Percentiles rank a stretch among this genome's conserved stretches.
These are phyloP conservation scores for Vitis hybrid DNA, from an alignment of 177 flowering plant genomes.

Conservation along the genomic window DNA sequence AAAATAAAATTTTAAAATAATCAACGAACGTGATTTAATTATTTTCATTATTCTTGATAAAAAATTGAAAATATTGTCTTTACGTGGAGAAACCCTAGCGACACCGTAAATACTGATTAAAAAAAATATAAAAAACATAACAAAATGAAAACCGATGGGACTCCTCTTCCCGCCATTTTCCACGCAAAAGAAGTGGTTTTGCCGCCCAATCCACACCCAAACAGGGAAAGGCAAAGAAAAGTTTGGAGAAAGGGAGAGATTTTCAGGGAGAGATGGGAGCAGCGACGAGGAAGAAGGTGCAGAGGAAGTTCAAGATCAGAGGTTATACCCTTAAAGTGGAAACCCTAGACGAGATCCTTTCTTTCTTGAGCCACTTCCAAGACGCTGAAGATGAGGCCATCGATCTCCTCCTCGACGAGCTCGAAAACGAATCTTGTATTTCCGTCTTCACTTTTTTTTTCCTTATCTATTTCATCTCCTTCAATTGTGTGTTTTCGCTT, in stretches of 20 bases:
- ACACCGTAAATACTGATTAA: no score
- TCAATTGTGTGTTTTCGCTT: neutral
- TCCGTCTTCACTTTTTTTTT: neutral
- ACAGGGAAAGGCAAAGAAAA: neutral
- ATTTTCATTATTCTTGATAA: no score
- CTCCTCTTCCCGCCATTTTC: neutral
- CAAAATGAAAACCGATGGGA: neutral
- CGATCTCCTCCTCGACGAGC: conserved; percentile 74
- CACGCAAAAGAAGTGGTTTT: neutral
- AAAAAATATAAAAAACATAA: no score
- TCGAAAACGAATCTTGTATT: conserved; percentile 54
- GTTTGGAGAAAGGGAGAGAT: conserved; percentile 5
- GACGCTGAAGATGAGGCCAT: conserved; percentile 67
- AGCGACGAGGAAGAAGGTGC: conserved; percentile 49
- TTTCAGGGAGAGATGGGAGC: conserved; percentile 29
- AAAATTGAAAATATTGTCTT: no score
- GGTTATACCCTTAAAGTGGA: conserved; percentile 63
- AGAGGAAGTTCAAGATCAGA: conserved; percentile 64
- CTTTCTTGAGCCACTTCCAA: conserved; percentile 46
- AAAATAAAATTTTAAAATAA: no score
- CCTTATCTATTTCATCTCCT: neutral
- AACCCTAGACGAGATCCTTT: conserved; percentile 59
- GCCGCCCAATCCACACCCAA: neutral
- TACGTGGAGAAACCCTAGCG: no score
- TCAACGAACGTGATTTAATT: no score